Conservation (phyloP, 2,329 filamentous ascomycete species). For the Exophiala dermatitidis region DNA sequence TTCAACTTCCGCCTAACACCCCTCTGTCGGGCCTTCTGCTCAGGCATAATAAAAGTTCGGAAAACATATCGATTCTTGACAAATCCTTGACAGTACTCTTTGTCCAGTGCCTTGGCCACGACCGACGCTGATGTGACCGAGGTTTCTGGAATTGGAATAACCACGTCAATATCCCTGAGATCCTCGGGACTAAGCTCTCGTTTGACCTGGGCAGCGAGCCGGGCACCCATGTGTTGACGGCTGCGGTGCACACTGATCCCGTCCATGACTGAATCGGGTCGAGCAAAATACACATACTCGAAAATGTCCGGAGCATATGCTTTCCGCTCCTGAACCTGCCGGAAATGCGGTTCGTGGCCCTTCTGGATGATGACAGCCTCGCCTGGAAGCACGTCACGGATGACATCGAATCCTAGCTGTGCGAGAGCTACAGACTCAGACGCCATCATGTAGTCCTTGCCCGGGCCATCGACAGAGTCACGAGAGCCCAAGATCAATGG, state of each 20-base stretch:
- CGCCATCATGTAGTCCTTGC: conserved; percentile 81
- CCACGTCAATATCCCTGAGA: conserved; percentile 66
- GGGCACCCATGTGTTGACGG: conserved; percentile 77
- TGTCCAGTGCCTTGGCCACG: conserved; percentile 66
- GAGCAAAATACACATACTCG: conserved; percentile 80
- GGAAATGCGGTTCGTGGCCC: conserved; percentile 64
- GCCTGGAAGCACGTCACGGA: conserved; percentile 71
- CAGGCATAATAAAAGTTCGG: conserved; percentile 80
- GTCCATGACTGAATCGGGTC: conserved; percentile 75
- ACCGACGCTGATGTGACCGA: conserved; percentile 72
- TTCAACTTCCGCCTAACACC: conserved; percentile 85
- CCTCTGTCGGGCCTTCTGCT: conserved; percentile 72
- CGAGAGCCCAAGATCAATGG: conserved; percentile 73
- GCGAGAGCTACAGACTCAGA: conserved; percentile 79
- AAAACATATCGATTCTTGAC: conserved; percentile 88
- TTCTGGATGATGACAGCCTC: conserved; percentile 82
- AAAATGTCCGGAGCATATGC: conserved; percentile 80
- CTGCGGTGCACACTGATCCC: conserved; percentile 80
- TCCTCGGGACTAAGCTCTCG: conserved; percentile 60
- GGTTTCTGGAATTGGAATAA: conserved; percentile 80
- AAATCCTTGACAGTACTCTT: conserved; percentile 73
- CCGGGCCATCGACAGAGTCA: conserved; percentile 56
- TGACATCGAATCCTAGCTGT: conserved; percentile 71
- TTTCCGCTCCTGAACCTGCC: conserved; percentile 61
- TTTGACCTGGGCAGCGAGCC: conserved; percentile 66